Conservation (phyloP, 345 rosid genomes). For the Acer campestre region DNA sequence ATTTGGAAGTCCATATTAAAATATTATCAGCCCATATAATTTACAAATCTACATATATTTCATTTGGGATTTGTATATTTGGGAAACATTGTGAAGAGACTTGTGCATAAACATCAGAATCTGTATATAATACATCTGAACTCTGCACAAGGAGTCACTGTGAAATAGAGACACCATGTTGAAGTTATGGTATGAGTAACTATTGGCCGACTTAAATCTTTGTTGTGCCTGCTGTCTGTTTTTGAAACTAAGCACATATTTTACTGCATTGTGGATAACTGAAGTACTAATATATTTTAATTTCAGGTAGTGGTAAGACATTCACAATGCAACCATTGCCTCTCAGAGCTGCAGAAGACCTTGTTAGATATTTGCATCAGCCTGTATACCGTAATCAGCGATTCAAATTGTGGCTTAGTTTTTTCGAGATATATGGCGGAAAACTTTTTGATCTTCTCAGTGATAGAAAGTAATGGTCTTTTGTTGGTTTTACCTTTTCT, state of each 20-base stretch:
- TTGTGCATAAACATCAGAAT: neutral
- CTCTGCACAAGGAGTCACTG: neutral
- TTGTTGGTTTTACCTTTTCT: constrained; percentile 15
- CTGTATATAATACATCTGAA: neutral
- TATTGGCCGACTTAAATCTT: neutral
- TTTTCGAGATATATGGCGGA: constrained; percentile 97
- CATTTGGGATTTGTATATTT: neutral
- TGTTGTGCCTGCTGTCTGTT: constrained; percentile 2
- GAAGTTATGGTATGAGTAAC: neutral
- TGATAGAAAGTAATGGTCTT: constrained; percentile 77
- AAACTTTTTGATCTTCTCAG: constrained; percentile 89
- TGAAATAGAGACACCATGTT: neutral
- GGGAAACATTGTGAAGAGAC: neutral
- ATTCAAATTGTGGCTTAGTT: constrained; percentile 96
- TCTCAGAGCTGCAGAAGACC: constrained; percentile 80
- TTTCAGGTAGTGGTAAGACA: constrained; percentile 97
- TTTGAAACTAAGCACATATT: neutral
- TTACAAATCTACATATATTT: neutral
- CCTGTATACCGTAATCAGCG: constrained; percentile 81
- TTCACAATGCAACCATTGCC: constrained; percentile 99
- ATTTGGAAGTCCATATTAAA: neutral
- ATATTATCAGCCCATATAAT: neutral
- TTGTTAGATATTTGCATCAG: constrained; percentile 83
- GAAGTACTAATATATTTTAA: constrained; percentile 4
- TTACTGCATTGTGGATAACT: neutral